Conservation (phyloP, 306 rosid genomes). For the Mucuna pruriens region DNA sequence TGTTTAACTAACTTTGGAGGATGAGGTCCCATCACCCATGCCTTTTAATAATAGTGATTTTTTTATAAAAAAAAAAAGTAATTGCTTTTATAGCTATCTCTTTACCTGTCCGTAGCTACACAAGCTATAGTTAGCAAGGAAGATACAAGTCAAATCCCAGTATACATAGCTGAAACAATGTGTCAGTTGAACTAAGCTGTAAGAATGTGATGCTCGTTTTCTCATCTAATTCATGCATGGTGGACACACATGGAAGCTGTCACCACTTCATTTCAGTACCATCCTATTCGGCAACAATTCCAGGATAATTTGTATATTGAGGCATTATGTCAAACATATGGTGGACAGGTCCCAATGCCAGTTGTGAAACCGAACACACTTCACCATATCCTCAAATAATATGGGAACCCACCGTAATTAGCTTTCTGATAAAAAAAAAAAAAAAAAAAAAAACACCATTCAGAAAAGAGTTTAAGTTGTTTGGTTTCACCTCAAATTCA, state of each 20-base stretch:
- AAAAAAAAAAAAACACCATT: not conserved
- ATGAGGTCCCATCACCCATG: not conserved
- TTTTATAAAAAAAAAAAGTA: too few relatives aligned
- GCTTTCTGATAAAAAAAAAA: too few relatives aligned
- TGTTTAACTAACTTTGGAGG: too few relatives aligned
- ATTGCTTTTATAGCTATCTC: not conserved
- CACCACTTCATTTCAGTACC: not conserved
- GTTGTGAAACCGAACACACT: too few relatives aligned
- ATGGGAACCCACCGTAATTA: too few relatives aligned
- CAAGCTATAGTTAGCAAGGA: not conserved
- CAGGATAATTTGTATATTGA: not conserved
- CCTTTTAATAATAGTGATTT: not conserved
- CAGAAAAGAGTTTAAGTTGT: too few relatives aligned
- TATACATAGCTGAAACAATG: not conserved
- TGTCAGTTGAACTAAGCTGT: not conserved
- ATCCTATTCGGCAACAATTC: not conserved
- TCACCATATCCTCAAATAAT: not conserved
- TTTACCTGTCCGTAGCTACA: not conserved
- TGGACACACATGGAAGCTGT: not conserved
- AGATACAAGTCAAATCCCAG: not conserved
- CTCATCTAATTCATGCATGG: not conserved
- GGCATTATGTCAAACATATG: not conserved
- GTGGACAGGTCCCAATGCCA: not conserved
- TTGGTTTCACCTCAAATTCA: too few relatives aligned
- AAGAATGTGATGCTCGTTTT: not conserved